Evolutionary conservation across 2,329 filamentous ascomycete genomes (phyloP).

Genomic region (Ophiostoma ulmi): DNA sequence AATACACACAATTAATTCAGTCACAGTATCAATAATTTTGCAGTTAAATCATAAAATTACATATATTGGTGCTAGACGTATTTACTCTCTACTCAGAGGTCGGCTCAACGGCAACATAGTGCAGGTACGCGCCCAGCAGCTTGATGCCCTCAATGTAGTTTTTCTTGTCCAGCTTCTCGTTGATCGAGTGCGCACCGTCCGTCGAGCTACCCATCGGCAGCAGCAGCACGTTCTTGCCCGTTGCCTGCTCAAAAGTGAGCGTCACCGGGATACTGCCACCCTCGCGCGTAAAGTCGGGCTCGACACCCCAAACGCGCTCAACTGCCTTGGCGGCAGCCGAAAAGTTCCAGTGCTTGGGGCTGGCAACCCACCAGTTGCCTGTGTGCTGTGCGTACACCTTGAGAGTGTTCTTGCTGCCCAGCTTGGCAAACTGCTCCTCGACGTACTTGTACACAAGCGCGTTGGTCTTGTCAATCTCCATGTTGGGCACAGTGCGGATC

Average conservation of each 20-base stretch:
- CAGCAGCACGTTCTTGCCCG: constrained; percentile 93
- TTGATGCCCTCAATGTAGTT: constrained; percentile 99
- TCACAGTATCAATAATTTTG: too few species aligned
- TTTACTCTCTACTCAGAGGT: constrained; percentile 31
- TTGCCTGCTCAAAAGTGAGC: constrained; percentile 93
- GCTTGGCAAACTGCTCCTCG: constrained; percentile 75
- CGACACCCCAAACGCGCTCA: constrained; percentile 85
- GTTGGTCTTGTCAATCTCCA: constrained; percentile 90
- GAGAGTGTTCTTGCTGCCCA: constrained; percentile 87
- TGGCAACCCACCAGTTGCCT: constrained; percentile 98
- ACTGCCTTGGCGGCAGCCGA: constrained; percentile 91
- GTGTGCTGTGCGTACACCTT: constrained; percentile 78
- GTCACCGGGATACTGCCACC: constrained; percentile 97
- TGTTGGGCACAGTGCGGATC: constrained; percentile 93
- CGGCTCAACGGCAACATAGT: constrained; percentile 91
- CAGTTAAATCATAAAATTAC: neutral
- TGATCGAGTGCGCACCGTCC: constrained; percentile 94
- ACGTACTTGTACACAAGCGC: constrained; percentile 77
- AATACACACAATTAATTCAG: too few species aligned
- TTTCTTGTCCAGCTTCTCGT: constrained; percentile 93
- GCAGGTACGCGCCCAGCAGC: constrained; percentile 87
- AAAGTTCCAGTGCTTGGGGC: constrained; percentile 99
- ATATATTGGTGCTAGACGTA: neutral
- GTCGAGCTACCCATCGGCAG: constrained; percentile 97
- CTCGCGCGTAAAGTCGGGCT: constrained; percentile 93